phyloP scores from a whole-genome alignment of 2,329 filamentous ascomycete species.

The Nemania sp. region DNA sequence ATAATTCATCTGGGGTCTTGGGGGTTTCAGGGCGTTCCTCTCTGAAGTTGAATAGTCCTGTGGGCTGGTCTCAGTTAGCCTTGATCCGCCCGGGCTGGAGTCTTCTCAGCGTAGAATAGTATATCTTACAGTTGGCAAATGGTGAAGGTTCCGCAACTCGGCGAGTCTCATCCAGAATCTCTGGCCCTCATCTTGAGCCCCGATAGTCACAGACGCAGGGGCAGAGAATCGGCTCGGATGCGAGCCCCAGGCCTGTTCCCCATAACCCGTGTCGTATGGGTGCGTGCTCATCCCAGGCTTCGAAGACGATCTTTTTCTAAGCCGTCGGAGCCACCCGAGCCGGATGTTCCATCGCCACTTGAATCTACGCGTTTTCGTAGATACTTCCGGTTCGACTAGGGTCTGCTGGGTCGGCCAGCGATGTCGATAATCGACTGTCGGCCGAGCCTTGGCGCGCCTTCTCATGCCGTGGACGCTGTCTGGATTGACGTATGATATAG shows the following conservation, averaged over 20 bases:
- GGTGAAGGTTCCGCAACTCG: too few relatives aligned
- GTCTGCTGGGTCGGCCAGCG: conserved; percentile 40
- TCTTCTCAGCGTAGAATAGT: too few relatives aligned
- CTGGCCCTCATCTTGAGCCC: too few relatives aligned
- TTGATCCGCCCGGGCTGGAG: too few relatives aligned
- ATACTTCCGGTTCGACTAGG: conserved; percentile 28
- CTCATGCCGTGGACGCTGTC: conserved; percentile 10
- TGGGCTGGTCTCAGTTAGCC: too few relatives aligned
- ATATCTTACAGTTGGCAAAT: too few relatives aligned
- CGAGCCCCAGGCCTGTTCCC: not conserved
- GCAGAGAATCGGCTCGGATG: too few relatives aligned
- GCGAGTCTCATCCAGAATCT: too few relatives aligned
- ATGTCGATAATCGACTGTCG: conserved; percentile 32
- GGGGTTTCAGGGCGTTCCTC: too few relatives aligned
- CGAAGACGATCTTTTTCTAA: conserved; percentile 2
- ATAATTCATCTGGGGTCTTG: too few relatives aligned
- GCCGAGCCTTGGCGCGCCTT: conserved; percentile 4
- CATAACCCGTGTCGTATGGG: conserved; percentile 37
- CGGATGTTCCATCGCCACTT: conserved; percentile 28
- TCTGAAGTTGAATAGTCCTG: too few relatives aligned
- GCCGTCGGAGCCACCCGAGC: not conserved
- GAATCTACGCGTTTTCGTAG: conserved; percentile 15
- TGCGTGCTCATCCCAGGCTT: conserved; percentile 38
- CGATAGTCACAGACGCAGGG: too few relatives aligned
- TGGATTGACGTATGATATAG: not conserved